These are phyloP conservation scores for Pseudogymnoascus sp. DNA, from an alignment of 2,329 filamentous ascomycete species.

Conservation along the genomic window DNA sequence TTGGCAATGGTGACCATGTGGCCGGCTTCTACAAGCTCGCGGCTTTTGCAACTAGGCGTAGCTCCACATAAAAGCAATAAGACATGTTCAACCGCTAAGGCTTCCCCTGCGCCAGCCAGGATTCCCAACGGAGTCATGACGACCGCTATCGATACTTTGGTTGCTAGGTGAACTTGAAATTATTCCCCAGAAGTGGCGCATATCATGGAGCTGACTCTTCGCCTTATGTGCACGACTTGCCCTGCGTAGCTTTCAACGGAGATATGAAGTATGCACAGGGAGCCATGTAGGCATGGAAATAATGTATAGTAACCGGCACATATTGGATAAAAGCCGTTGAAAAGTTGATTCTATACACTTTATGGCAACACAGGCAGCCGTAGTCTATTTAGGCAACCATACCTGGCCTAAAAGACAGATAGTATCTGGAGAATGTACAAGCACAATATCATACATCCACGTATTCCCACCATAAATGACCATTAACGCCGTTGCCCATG, in stretches of 20 bases:
- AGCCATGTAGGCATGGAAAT: slow-evolving; percentile 19
- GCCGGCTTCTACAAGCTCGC: slow-evolving; percentile 25
- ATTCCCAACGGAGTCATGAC: slow-evolving; percentile 20
- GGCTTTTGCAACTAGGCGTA: slow-evolving; percentile 18
- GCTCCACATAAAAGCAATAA: slow-evolving; percentile 24
- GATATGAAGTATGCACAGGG: slow-evolving; percentile 21
- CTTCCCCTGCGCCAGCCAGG: slow-evolving; percentile 28
- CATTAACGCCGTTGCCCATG: not conserved
- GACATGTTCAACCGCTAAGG: slow-evolving; percentile 23
- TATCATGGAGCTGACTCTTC: slow-evolving; percentile 27
- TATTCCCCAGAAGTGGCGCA: slow-evolving; percentile 23
- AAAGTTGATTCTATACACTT: not conserved
- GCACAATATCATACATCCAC: not conserved
- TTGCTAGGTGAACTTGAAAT: slow-evolving; percentile 24
- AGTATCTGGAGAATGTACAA: not conserved
- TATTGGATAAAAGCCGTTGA: not conserved
- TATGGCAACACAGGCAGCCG: not conserved
- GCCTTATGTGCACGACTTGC: slow-evolving; percentile 18
- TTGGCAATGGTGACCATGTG: slow-evolving; percentile 32
- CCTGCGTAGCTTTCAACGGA: slow-evolving; percentile 20
- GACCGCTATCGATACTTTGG: slow-evolving; percentile 29
- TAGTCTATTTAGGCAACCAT: not conserved
- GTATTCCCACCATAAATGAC: not conserved
- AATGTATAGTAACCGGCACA: not conserved
- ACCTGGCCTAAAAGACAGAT: not conserved